phyloP scores from a whole-genome alignment of 768 basidiomycete species.

The Tylopilus sp. region DNA sequence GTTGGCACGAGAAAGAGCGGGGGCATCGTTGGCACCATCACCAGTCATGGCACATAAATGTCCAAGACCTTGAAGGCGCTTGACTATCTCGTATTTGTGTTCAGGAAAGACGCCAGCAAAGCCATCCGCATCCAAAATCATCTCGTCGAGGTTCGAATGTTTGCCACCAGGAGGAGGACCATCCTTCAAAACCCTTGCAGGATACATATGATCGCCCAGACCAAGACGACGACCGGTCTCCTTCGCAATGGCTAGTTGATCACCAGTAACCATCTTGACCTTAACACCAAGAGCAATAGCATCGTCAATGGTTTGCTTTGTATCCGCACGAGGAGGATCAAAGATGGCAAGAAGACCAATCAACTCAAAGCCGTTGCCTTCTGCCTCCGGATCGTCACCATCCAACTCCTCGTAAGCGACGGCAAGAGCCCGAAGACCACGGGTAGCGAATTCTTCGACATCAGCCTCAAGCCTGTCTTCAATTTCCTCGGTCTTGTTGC shows the following conservation, averaged over 20 bases:
- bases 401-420: conserved; percentile 94
- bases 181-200: conserved; percentile 97
- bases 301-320: conserved; percentile 98
- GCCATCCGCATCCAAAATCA: conserved; percentile 99
- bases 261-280: conserved; percentile 99
- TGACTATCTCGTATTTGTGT: conserved; percentile 99
- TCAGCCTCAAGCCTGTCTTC: conserved; percentile 92
- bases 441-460: conserved; percentile 92
- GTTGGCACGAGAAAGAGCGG: conserved; percentile 95
- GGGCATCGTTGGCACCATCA: conserved; percentile 99
- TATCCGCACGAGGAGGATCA: conserved; percentile 96
- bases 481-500: conserved; percentile 93
- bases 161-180: conserved; percentile 86
- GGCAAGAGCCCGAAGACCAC: conserved; percentile 95
- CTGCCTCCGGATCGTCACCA: conserved; percentile 74
- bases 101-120: conserved; percentile 99
- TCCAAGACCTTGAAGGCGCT: conserved; percentile 93
- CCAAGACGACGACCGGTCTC: conserved; percentile 98
- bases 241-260: conserved; percentile 99
- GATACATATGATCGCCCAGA: conserved; percentile 99
- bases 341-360: conserved; percentile 97
- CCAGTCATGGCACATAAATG: conserved; percentile 99
- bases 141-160: conserved; percentile 85
- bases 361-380: conserved; percentile 96
- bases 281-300: conserved; percentile 93